Evolutionary conservation across 164 flowering plant genomes (phyloP).

Genomic region (Vitis rupestris): DNA sequence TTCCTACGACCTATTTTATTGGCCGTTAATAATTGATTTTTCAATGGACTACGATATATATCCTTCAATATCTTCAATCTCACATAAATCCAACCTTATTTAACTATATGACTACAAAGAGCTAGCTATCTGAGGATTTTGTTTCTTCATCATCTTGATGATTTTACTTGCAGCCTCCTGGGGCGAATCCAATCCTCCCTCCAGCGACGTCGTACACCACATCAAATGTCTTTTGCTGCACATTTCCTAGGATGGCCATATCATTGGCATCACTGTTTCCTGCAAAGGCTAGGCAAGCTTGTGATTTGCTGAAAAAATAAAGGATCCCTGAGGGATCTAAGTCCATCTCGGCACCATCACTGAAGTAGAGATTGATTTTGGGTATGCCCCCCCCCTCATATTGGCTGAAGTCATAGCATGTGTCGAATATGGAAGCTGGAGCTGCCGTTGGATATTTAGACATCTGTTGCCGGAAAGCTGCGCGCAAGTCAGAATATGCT

Average conservation of each 20-base stretch:
- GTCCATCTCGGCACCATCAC: slow-evolving; percentile 16
- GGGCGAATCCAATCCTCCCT: slow-evolving; percentile 39
- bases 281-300: slow-evolving; percentile 45
- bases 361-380: slow-evolving; percentile 27
- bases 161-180: slow-evolving; percentile 23
- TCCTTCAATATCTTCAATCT: too few species aligned
- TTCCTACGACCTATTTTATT: too few species aligned
- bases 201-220: slow-evolving; percentile 40
- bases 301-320: slow-evolving; percentile 13
- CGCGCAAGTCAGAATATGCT: slow-evolving; percentile 39
- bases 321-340: slow-evolving; percentile 23
- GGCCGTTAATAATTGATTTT: too few species aligned
- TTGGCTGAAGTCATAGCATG: slow-evolving; percentile 53
- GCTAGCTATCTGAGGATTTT: not conserved
- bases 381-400: slow-evolving; percentile 20
- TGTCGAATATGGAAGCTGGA: slow-evolving; percentile 51
- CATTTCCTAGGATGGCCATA: slow-evolving; percentile 41
- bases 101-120: slow-evolving; percentile 10
- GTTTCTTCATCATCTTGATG: not conserved
- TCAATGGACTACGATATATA: too few species aligned
- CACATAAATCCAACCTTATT: not conserved
- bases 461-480: slow-evolving; percentile 45
- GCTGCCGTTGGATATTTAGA: slow-evolving; percentile 37
- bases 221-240: slow-evolving; percentile 41
- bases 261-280: slow-evolving; percentile 18